Percentiles rank a stretch among this genome's conserved stretches.
Evolutionary conservation across 2,329 filamentous ascomycete genomes (phyloP).

Genomic region (Colletotrichum incanum): DNA sequence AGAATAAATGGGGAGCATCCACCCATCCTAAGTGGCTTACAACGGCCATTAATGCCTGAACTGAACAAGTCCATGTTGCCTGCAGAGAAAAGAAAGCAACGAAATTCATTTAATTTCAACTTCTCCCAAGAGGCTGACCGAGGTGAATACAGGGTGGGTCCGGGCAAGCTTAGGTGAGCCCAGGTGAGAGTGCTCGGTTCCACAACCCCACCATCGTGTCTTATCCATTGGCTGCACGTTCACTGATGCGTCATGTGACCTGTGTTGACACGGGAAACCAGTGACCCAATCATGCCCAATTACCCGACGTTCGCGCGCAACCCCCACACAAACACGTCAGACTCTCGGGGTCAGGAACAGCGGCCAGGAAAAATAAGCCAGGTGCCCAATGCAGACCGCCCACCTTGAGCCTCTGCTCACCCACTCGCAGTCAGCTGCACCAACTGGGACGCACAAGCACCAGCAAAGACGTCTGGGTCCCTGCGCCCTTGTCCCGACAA

Average conservation of each 20-base stretch:
- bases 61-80: background rate
- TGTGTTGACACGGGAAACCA: background rate
- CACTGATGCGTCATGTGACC: background rate
- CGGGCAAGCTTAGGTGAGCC: too few relatives aligned
- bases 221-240: background rate
- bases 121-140: background rate
- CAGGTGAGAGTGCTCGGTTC: background rate
- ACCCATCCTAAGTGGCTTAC: conserved; percentile 4
- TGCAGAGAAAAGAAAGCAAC: conserved; percentile 11
- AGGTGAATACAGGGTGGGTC: conserved; percentile 7
- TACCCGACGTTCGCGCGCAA: background rate
- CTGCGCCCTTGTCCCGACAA: conserved; percentile 41
- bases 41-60: conserved; percentile 19
- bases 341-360: conserved; percentile 5
- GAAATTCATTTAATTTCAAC: background rate
- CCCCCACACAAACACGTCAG: conserved; percentile 4
- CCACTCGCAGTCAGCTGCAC: background rate
- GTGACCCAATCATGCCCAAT: conserved; percentile 34
- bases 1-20: background rate
- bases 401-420: background rate
- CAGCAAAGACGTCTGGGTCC: background rate
- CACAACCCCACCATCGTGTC: background rate
- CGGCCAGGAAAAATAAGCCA: background rate
- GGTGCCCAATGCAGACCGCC: conserved; percentile 14
- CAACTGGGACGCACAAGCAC: background rate